phyloP scores from a whole-genome alignment of 345 rosid genomes.

The Balakata baccata region DNA sequence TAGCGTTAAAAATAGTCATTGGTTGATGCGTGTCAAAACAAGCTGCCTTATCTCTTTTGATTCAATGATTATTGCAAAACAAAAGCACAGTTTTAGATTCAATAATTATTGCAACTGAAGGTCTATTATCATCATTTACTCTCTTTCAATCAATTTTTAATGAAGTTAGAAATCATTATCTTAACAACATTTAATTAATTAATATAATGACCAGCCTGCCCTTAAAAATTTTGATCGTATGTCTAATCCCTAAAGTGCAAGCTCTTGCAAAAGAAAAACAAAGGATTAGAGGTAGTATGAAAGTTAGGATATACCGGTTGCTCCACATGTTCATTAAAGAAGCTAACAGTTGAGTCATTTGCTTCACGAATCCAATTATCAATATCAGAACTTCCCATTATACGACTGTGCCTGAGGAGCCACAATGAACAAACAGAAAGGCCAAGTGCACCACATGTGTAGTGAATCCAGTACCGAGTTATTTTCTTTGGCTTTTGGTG shows the following conservation, averaged over 20 bases:
- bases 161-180: not conserved
- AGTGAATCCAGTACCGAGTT: conserved; percentile 68
- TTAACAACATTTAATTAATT: not conserved
- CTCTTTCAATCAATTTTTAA: not conserved
- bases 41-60: too few species aligned
- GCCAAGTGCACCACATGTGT: conserved; percentile 82
- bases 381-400: conserved; percentile 90
- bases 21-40: too few species aligned
- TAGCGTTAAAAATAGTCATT: too few species aligned
- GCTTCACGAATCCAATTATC: conserved; percentile 88
- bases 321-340: conserved; percentile 85
- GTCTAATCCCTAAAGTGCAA: conserved; percentile 3
- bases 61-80: too few species aligned
- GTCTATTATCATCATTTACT: not conserved
- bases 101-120: too few species aligned
- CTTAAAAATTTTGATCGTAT: not conserved
- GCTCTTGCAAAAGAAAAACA: conserved; percentile 4
- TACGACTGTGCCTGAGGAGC: conserved; percentile 78
- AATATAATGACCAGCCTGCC: not conserved
- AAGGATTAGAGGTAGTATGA: not conserved
- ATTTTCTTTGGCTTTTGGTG: conserved; percentile 70
- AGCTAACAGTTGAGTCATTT: conserved; percentile 59
- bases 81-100: too few species aligned
- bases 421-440: conserved; percentile 70
- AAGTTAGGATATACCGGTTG: conserved; percentile 62